Evolutionary conservation across 441 rosid species (phyloP), one percentile per base, ranked within the genome.

Genomic region (Francoa sonchifolia): DNA sequence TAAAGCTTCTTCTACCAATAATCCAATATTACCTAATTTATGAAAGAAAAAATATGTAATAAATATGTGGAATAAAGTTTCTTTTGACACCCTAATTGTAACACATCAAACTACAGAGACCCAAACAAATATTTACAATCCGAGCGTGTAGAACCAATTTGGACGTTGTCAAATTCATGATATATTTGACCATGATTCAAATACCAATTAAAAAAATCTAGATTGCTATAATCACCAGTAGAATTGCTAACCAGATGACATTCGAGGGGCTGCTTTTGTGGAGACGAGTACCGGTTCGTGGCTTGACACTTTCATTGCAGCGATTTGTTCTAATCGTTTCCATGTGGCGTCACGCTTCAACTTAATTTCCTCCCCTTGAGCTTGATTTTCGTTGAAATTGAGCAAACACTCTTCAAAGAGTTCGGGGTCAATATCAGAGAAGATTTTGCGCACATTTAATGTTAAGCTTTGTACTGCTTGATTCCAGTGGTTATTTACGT

Each of bases 391-490:
- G 51, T 65, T 72, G 39, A 66, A 86, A 67, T 82, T 77, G 23
- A 50, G 61, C 65, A 64, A 54, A 60, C 93, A 85, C 32, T 81
- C 96, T 54, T 86, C 79, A 6, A 69, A 79, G 50, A 82, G 77
- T 50, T 77, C 92, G 1, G 79, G 68, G 56, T 86, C 96, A 20
- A 19, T 22, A 40, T 79, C 92, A 8, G 75, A 68, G 65, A 82
- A 86, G 43, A 79, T 68, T 69, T 79, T 86, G 40, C 82, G 78
- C 46, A 82, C 90, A 16, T 86, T 86, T 46, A 86, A 62, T 1
- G 90, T 86, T 73, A 82, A 70, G 66, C 88, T 76, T 52, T 77
- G 90, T 9, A 86, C 96, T 28, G 81, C 87, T 49, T 69, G 90
- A 47, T 72, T 86, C 96, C 96, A 86, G 67, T 86, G 96, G 45